phyloP scores from a whole-genome alignment of 345 rosid species.

The Psidium guajava region DNA sequence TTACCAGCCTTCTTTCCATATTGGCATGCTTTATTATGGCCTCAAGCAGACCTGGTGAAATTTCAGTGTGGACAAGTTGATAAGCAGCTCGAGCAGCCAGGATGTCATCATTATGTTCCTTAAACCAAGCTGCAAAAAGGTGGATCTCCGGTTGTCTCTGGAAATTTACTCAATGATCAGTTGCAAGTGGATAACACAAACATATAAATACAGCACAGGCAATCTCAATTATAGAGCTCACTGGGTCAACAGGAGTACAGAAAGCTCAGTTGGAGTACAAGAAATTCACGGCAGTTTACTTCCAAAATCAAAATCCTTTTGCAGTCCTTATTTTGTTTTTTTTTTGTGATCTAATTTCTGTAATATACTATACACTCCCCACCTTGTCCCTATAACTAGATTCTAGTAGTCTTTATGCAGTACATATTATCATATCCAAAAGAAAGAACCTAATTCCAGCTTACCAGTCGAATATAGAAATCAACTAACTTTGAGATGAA shows the following conservation, averaged over 20 bases:
- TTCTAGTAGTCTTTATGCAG: not conserved
- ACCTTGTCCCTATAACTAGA: not conserved
- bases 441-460: not conserved
- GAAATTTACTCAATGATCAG: not conserved
- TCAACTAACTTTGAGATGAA: not conserved
- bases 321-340: not conserved
- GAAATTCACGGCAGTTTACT: not conserved
- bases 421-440: not conserved
- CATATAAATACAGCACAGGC: not conserved
- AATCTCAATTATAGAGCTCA: not conserved
- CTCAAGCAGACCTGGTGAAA: constrained; percentile 90
- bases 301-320: not conserved
- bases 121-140: constrained; percentile 79
- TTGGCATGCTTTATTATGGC: constrained; percentile 92
- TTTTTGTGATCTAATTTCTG: not conserved
- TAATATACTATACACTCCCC: not conserved
- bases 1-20: constrained; percentile 86
- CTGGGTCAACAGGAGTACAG: not conserved
- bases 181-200: not conserved
- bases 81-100: constrained; percentile 85
- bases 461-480: not conserved
- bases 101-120: constrained; percentile 77
- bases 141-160: constrained; percentile 96
- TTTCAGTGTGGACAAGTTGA: constrained; percentile 75
- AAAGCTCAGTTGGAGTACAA: not conserved